phyloP scores from a whole-genome alignment of 2,329 filamentous ascomycete species.

The Pezicula neosporulosa region DNA sequence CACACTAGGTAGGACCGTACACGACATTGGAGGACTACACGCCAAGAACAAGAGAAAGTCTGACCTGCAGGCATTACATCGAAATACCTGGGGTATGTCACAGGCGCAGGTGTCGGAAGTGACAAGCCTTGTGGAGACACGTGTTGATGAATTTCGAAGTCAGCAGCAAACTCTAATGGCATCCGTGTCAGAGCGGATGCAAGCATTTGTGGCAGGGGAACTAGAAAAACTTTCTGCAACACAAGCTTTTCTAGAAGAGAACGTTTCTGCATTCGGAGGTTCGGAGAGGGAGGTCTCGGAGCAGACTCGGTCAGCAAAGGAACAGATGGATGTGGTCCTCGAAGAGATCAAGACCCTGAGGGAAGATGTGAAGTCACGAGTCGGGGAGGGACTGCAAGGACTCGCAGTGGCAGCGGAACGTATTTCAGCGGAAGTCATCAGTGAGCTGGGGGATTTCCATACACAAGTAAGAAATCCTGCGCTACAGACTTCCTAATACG shows the following conservation, averaged over 20 bases:
- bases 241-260: slow-evolving; percentile 66
- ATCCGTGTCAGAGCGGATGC: slow-evolving; percentile 67
- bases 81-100: slow-evolving; percentile 73
- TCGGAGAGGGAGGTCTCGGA: slow-evolving; percentile 66
- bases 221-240: slow-evolving; percentile 67
- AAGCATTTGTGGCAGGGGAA: slow-evolving; percentile 72
- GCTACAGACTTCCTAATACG: neutral
- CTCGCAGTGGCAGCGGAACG: slow-evolving; percentile 81
- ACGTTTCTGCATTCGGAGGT: slow-evolving; percentile 62
- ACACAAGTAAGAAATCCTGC: slow-evolving; percentile 44
- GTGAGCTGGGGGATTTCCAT: slow-evolving; percentile 82
- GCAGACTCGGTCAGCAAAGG: slow-evolving; percentile 66
- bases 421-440: slow-evolving; percentile 85
- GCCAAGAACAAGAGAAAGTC: slow-evolving; percentile 85
- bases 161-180: slow-evolving; percentile 71
- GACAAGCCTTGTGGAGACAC: slow-evolving; percentile 71
- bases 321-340: slow-evolving; percentile 86
- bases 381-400: slow-evolving; percentile 79
- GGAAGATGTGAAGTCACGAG: slow-evolving; percentile 81
- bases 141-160: slow-evolving; percentile 67
- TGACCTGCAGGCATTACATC: slow-evolving; percentile 77
- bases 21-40: slow-evolving; percentile 76
- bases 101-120: slow-evolving; percentile 73
- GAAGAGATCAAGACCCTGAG: slow-evolving; percentile 89
- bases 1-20: slow-evolving; percentile 73